Evolutionary conservation across 2,329 filamentous ascomycete species (phyloP), one percentile per base, ranked within the genome.

Genomic region (Exophiala mesophila): DNA sequence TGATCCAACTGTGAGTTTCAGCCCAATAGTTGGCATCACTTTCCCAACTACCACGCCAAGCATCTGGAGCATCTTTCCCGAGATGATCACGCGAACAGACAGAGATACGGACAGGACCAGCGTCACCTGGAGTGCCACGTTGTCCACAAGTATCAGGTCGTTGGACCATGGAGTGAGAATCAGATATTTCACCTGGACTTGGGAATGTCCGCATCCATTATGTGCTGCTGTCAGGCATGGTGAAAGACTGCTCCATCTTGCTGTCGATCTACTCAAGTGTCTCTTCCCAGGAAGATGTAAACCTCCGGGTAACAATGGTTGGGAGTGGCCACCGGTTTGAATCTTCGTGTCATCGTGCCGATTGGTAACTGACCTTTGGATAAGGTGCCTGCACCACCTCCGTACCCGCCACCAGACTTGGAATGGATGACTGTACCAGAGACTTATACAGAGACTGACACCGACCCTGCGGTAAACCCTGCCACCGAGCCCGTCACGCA

Each of bases 281-380:
- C 29, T 31, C 7, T 16, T 31, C 5, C n/a, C 29, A 7, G 7
- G 5, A 5, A 31, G 5, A 13, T 31, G 29, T 16, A 12, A 31
- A 12, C 13, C 13, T 7, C 29, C 29, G 17, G 29, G 17, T 16
- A 31, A 31, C n/a, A 16, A 16, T 5, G 29, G 29, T 16, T 31
- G 29, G 29, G 29, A 31, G n/a, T 31, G 29, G 29, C 29, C 29
- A 31, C 29, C 29, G n/a, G n/a, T n/a, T n/a, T n/a, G n/a, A n/a
- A n/a, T n/a, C n/a, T n/a, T n/a, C n/a, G n/a, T n/a, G n/a, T n/a
- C n/a, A n/a, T n/a, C n/a, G n/a, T n/a, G n/a, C n/a, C n/a, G n/a
- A n/a, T n/a, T n/a, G n/a, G n/a, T n/a, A n/a, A n/a, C n/a, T n/a
- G n/a, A n/a, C n/a, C n/a, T n/a, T n/a, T n/a, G n/a, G n/a, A n/a